Percentiles rank a stretch among this genome's conserved stretches.
Evolutionary conservation across 202 grass and related monocot genomes (phyloP).

Genomic region (Schoenoplectus triqueter): DNA sequence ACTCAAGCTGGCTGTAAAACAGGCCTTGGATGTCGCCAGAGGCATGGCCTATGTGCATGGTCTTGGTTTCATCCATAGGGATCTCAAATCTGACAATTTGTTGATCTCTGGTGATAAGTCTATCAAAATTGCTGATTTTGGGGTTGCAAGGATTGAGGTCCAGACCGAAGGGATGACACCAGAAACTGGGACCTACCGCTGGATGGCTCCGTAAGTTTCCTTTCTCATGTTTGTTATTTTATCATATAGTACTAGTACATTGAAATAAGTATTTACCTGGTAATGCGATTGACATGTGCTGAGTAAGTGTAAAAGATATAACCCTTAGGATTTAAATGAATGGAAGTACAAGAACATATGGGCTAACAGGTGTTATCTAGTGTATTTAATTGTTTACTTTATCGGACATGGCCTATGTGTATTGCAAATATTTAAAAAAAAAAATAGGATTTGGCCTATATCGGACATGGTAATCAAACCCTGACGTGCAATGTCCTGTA

Average conservation of each 20-base stretch:
- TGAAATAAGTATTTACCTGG: background rate
- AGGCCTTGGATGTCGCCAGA: slow-evolving; percentile 79
- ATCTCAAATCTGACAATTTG: slow-evolving; percentile 91
- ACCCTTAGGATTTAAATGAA: slow-evolving; percentile 7
- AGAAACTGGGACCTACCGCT: slow-evolving; percentile 96
- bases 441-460: background rate
- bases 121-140: slow-evolving; percentile 97
- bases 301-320: background rate
- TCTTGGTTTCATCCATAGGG: slow-evolving; percentile 84
- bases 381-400: background rate
- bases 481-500: background rate
- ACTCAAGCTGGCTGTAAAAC: slow-evolving; percentile 81
- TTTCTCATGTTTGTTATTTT: slow-evolving; percentile 2
- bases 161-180: slow-evolving; percentile 96
- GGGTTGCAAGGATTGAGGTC: slow-evolving; percentile 91
- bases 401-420: background rate
- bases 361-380: background rate
- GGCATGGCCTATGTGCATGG: slow-evolving; percentile 95
- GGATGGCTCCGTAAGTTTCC: slow-evolving; percentile 96
- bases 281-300: background rate
- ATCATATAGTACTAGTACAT: slow-evolving; percentile 5
- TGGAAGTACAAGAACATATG: background rate
- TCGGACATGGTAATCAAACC: background rate
- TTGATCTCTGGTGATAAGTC: slow-evolving; percentile 88
- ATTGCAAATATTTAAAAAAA: background rate